Evolutionary conservation across 352 stramenopile genomes (phyloP), one percentile per base, ranked within the genome.

Genomic region (Phytophthora pluvialis): DNA sequence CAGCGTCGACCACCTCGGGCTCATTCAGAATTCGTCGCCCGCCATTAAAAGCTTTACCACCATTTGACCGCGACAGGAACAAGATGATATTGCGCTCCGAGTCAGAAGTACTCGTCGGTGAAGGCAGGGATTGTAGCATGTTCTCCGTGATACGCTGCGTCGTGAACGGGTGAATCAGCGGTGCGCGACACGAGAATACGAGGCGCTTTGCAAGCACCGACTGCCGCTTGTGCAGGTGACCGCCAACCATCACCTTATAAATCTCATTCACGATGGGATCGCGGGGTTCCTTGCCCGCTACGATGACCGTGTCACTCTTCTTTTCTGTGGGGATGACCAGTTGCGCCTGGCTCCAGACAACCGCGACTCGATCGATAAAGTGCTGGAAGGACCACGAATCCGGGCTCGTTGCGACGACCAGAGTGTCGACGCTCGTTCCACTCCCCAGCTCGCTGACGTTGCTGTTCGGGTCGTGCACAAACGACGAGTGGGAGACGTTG

Each of bases 301-400:
- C 42, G 32, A 71, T 67, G 15, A 60, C 43, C 7, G 66, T 74
- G 0, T 67, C 54, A 5, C 18, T 44, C 28, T 74, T 74, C 25
- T 58, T 61, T 13, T 4, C 61, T 1, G 55, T 59, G 7, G 60
- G 66, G 13, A 74, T 56, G 5, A 70, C 55, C 4, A 74, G 35
- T 45, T 74, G 66, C 7, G 66, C 66, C 40, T 74, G 66, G 29
- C 66, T 74, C 53, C 66, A 74, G 26, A 74, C 66, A 29, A 67
- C 66, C 6, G 54, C 66, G 26, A 74, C 66, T 36, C 66, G 66
- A 57, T 74, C 66, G 32, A 74, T 49, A 59, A 74, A 74, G 32
- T 74, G 60, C 66, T 74, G 66, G 49, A 74, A 74, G 18, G 66
- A 74, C 66, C 66, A 74, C 25, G 66, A 74, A 42, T 74, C 66